Evolutionary conservation across 179 eudicot genomes (phyloP), one percentile per base, ranked within the genome.

Genomic region (Kewa caespitosa): DNA sequence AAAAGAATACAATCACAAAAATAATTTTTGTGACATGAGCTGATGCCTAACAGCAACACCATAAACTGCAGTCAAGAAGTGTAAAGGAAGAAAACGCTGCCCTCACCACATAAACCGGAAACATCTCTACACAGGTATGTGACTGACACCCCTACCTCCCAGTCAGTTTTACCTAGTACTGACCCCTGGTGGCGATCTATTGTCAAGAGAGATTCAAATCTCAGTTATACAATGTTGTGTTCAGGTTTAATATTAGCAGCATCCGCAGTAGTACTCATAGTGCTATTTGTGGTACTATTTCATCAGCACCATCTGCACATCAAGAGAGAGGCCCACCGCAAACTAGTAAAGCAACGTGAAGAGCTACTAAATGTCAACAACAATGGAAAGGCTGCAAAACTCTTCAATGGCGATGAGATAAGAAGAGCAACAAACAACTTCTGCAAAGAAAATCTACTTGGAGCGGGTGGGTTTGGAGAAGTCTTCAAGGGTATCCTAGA

Each of bases 391-490:
- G 72, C 87, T 33, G 85, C 91, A 52, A 88, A 79, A 72, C 78
- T 86, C 13, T 86, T 79, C 80, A 76, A 84, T 12, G 84, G 81
- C n/a, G 81, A 77, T 72, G 89, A 82, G 63, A 68, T 86, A 27
- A 83, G 70, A 75, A 83, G 65, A 68, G 86, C 89, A 55, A 84
- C 89, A 68, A 73, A 77, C 50, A 83, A 86, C 76, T 88, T 84
- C 69, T 57, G 82, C 70, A 79, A 76, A 46, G 85, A 79, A n/a
- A 84, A 83, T 57, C 83, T 88, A 63, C 82, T 88, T 13, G 91
- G 91, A n/a, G 27, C 46, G 2, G 89, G 90, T 17, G 90, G 88
- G 28, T 87, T 87, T 54, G 88, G 89, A 8, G 89, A 86, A 69
- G 89, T 88, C 46, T 88, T 75, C 82, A 88, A 79, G 65, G 87